Percentiles rank a stretch among this genome's conserved stretches.
Conservation (phyloP, 106 monocot genomes). For the Hemerocallis citrina region DNA sequence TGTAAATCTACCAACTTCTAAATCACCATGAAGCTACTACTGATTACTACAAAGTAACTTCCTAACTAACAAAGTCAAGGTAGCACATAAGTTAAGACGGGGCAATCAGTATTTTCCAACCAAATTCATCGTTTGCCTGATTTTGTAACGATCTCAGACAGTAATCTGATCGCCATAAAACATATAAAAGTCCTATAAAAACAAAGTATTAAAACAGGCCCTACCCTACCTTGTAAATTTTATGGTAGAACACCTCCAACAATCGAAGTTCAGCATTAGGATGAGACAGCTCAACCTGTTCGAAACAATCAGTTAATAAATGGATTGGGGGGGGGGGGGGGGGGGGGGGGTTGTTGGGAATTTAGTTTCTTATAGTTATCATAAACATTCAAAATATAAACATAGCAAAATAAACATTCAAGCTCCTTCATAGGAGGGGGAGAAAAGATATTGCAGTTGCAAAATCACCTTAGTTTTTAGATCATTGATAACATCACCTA, state of each 20-base stretch:
- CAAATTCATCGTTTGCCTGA: background rate
- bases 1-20: background rate
- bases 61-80: background rate
- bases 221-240: constrained; percentile 95
- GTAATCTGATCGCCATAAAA: background rate
- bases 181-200: background rate
- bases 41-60: background rate
- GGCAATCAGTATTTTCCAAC: background rate
- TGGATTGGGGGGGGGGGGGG: too few species aligned
- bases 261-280: constrained; percentile 68
- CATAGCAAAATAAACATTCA: background rate
- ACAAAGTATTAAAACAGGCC: too few species aligned
- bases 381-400: too few species aligned
- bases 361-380: too few species aligned
- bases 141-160: background rate
- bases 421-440: background rate
- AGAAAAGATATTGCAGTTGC: background rate
- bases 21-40: background rate
- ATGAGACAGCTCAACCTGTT: constrained; percentile 79
- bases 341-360: too few species aligned
- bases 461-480: constrained; percentile 67
- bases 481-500: constrained; percentile 74
- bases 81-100: background rate
- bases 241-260: constrained; percentile 80
- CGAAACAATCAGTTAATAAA: too few species aligned